Evolutionary conservation across 1,284 basidiomycete genomes (phyloP), one percentile per base, ranked within the genome.

Genomic region (Leccinum subfulvum): DNA sequence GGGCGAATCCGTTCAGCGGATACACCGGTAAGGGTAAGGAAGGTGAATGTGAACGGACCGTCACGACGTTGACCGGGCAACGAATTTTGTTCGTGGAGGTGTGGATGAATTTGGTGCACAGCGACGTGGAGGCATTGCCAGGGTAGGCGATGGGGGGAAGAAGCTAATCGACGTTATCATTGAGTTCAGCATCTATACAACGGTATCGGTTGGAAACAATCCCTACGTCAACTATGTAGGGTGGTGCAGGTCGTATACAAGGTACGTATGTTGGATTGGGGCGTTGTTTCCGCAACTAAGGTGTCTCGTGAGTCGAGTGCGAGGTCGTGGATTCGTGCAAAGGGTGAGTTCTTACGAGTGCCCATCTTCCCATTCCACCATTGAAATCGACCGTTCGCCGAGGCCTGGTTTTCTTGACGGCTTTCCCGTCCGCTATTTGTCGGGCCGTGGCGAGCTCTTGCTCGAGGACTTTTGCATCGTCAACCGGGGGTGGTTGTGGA

Each of bases 11-110:
- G 51, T 56, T 51, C 44, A 61, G 58, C 18, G 35, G 47, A 33
- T 33, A 51, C 35, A 44, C 37, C n/a, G 26, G 7, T 18, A 44
- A 18, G 41, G 10, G n/a, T 37, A 37, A 37, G 13, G 33, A 5
- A 41, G 16, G 14, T 28, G 28, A 35, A 14, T 55, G 11, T 47
- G 47, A 13, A 84, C 90, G 69, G 68, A 95, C 94, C 70, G 88
- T 87, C 26, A 98, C 96, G 35, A 96, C 91, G 68, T 98, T 97
- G 57, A 98, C 95, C 0, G 97, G 96, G 79, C 94, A 97, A 59
- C 95, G 85, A 67, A 98, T 95, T 79, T 99, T 99, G 83, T 99
- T 99, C 57, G 96, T 98, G 6, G 95, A 97, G 0, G 96, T 98
- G 75, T 99, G 97, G 11, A 98, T 92, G 69, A 98, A 97, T 73